Evolutionary conservation across 2,329 filamentous ascomycete genomes (phyloP).

Genomic region (Aspergillus pseudoglaucus): DNA sequence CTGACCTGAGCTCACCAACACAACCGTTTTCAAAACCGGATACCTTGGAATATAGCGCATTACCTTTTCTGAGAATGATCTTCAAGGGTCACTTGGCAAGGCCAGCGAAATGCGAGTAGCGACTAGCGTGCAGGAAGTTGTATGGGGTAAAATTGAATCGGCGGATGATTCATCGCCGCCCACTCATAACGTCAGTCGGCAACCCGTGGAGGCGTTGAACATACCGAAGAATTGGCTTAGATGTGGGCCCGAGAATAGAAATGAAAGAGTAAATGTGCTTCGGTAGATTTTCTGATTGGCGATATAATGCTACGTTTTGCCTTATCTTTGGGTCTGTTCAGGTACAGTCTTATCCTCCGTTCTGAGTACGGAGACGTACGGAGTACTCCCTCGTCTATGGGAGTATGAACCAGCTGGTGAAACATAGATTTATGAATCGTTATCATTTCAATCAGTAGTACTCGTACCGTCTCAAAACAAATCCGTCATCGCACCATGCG

Average conservation of each 20-base stretch:
- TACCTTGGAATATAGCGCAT: no score
- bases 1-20: no score
- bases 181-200: constrained; percentile 13
- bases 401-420: no score
- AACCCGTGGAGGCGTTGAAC: constrained; percentile 3
- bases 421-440: constrained; percentile 1
- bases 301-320: neutral
- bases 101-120: no score
- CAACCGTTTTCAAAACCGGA: no score
- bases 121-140: no score
- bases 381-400: neutral
- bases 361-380: neutral
- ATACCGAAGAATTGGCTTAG: neutral
- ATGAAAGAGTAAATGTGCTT: neutral
- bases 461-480: constrained; percentile 43
- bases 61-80: no score
- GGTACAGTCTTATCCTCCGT: neutral
- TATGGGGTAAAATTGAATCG: no score
- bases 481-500: constrained; percentile 85
- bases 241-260: neutral
- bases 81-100: no score
- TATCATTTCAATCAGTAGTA: neutral
- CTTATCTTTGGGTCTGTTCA: neutral
- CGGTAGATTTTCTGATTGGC: neutral
- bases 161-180: constrained; percentile 9